Conservation (phyloP, 2,329 filamentous ascomycete genomes). For the Colletotrichum acutatum region DNA sequence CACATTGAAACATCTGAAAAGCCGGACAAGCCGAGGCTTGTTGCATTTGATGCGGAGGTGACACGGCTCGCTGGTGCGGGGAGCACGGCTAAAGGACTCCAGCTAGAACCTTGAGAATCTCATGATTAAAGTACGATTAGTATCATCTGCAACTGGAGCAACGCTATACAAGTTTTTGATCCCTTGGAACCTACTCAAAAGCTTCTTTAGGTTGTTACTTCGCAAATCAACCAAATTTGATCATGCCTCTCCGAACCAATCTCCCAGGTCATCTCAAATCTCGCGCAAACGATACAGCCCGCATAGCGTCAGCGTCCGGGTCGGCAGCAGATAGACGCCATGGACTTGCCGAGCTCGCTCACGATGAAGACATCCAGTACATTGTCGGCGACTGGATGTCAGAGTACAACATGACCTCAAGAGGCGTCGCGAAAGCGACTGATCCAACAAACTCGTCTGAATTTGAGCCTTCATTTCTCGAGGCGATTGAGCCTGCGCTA, state of each 20-base stretch:
- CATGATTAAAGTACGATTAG: background rate
- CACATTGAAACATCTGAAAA: background rate
- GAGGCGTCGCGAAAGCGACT: conserved; percentile 40
- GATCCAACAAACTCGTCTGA: conserved; percentile 42
- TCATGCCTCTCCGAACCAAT: background rate
- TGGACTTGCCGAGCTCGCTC: conserved; percentile 38
- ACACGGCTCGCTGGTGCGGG: background rate
- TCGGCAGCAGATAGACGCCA: conserved; percentile 41
- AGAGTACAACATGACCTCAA: conserved; percentile 62
- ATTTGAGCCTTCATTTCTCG: conserved; percentile 50
- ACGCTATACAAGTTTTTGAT: no score
- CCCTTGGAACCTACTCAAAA: no score
- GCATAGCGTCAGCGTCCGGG: conserved; percentile 46
- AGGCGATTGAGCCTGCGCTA: conserved; percentile 56
- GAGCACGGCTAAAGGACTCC: background rate
- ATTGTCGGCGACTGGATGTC: conserved; percentile 54
- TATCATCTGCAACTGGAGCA: background rate
- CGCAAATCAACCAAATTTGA: background rate
- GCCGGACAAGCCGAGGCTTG: background rate
- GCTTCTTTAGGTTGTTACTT: no score
- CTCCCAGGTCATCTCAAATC: background rate
- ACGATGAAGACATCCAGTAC: conserved; percentile 45
- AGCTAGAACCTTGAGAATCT: background rate
- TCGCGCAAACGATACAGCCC: conserved; percentile 7
- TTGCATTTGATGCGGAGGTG: background rate